Evolutionary conservation across 129 eudicot genomes (phyloP).

Genomic region (Kitagawia praeruptora): DNA sequence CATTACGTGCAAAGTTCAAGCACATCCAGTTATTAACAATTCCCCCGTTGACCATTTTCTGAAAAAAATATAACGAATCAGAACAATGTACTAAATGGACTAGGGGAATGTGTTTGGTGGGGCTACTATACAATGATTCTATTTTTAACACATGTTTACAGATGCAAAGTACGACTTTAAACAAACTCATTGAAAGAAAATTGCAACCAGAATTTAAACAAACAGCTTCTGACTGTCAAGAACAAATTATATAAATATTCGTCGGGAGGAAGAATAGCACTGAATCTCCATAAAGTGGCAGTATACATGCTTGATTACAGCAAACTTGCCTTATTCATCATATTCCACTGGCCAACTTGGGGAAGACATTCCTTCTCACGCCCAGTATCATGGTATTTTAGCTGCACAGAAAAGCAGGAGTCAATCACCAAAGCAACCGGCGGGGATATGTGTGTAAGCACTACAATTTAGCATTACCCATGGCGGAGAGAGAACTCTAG

Average conservation of each 20-base stretch:
- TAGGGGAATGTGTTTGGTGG: background rate
- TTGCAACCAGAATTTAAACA: background rate
- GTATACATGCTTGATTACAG: background rate
- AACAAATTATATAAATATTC: background rate
- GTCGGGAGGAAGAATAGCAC: background rate
- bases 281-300: background rate
- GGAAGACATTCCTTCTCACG: slow-evolving; percentile 91
- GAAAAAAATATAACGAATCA: background rate
- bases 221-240: background rate
- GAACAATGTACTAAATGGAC: background rate
- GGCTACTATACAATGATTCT: background rate
- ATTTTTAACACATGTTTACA: background rate
- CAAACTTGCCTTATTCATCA: slow-evolving; percentile 79
- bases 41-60: slow-evolving; percentile 93
- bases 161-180: background rate
- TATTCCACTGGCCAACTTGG: slow-evolving; percentile 96
- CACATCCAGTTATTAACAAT: slow-evolving; percentile 67
- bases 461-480: slow-evolving; percentile 39
- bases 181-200: background rate
- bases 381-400: slow-evolving; percentile 90
- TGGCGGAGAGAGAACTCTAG: slow-evolving; percentile 87
- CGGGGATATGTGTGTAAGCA: background rate
- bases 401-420: slow-evolving; percentile 31
- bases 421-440: background rate
- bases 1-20: slow-evolving; percentile 67